Conservation (phyloP, 352 stramenopile genomes). For the Peronospora belbahrii region DNA sequence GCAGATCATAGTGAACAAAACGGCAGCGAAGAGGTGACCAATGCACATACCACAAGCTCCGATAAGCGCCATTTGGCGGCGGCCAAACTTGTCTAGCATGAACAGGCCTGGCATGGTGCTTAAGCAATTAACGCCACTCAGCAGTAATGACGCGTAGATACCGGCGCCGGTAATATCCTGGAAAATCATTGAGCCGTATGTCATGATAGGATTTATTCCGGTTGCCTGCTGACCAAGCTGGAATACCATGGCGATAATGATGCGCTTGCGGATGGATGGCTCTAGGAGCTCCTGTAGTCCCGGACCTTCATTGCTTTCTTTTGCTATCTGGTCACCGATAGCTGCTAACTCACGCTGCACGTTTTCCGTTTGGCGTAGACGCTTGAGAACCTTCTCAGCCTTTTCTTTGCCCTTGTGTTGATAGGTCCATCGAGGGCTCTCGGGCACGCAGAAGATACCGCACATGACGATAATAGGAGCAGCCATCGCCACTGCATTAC, state of each 20-base stretch:
- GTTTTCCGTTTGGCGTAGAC: constrained; percentile 18
- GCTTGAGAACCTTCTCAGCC: constrained; percentile 27
- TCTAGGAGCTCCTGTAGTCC: constrained; percentile 25
- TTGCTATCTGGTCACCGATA: constrained; percentile 28
- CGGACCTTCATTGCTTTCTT: constrained; percentile 13
- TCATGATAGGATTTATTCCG: constrained; percentile 31
- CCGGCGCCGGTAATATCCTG: constrained; percentile 27
- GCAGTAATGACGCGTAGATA: constrained; percentile 13
- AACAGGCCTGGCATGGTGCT: constrained; percentile 8
- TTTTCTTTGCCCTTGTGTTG: constrained; percentile 34
- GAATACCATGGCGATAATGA: constrained; percentile 27
- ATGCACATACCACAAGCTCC: constrained; percentile 6
- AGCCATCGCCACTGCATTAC: constrained; percentile 28
- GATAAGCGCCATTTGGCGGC: constrained; percentile 4
- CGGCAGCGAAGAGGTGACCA: constrained; percentile 5
- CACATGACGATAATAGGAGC: constrained; percentile 29
- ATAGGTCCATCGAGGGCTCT: constrained; percentile 46
- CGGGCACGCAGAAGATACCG: constrained; percentile 38
- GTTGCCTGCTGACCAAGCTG: constrained; percentile 35
- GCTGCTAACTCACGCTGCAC: constrained; percentile 23
- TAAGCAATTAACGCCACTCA: constrained; percentile 8
- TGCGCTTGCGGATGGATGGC: constrained; percentile 17
- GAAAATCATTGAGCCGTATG: constrained; percentile 21
- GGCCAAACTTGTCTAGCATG: constrained; percentile 2
- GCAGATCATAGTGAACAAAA: constrained; percentile 8